Evolutionary conservation across 192 early-diverging fungal genomes (phyloP), one percentile per base, ranked within the genome.

Genomic region (Mycoemilia scoparia): DNA sequence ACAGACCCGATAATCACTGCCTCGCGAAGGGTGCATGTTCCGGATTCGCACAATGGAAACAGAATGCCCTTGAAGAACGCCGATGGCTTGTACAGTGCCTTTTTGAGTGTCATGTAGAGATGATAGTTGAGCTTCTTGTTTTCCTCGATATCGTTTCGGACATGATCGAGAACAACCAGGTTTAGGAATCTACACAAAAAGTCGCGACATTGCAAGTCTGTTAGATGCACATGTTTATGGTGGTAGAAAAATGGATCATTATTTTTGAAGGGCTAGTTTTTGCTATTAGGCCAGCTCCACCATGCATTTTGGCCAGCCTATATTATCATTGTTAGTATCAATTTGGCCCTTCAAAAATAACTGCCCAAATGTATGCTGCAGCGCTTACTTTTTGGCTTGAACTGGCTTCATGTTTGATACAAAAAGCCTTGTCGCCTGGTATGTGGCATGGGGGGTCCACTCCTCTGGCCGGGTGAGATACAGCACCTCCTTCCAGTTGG

Each of bases 121-220:
- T 97, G 93, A 49, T 89, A 93, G 63, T 96, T 91, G 39, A 98
- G 69, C 59, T 92, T 98, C 49, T 92, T 92, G 53, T 79, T 93
- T 29, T 87, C 86, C n/a, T 66, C 70, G 68, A 98, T 96, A 43
- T 98, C 93, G 32, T 87, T 81, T 29, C 91, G 67, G 21, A 95
- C 82, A 38, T 76, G 78, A 41, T 98, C 93, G 38, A 96, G 54
- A 8, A 98, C 51, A 14, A 98, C 76, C 29, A 86, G 57, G 15
- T 61, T 68, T 43, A 92, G 86, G 44, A 96, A 96, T n/a, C n/a
- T n/a, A n/a, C n/a, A n/a, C n/a, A n/a, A n/a, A n/a, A n/a, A n/a
- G n/a, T n/a, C n/a, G n/a, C n/a, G n/a, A n/a, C n/a, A 29, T 69
- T 74, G 13, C 14, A 30, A 29, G 7, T 14, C 10, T 23, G 7